These are phyloP conservation scores for Whalleya microplaca DNA, from an alignment of 2,329 filamentous ascomycete genomes.

Conservation along the genomic window DNA sequence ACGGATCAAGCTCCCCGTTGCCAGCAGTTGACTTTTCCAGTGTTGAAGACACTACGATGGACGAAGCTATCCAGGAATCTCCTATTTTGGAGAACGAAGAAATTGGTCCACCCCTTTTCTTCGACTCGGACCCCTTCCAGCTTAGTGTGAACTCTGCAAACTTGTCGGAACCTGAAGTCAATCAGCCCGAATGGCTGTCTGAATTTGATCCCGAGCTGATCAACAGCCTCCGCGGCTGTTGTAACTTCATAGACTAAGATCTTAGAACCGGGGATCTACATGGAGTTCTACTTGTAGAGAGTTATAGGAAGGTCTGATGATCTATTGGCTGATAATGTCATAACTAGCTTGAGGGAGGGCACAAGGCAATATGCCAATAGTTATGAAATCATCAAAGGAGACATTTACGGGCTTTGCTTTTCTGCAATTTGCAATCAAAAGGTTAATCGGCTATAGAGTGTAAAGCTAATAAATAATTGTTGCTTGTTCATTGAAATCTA, in stretches of 20 bases:
- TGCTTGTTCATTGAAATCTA: background rate
- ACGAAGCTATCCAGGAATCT: background rate
- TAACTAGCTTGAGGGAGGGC: background rate
- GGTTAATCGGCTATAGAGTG: background rate
- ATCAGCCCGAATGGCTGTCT: constrained; percentile 33
- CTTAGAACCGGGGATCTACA: no score
- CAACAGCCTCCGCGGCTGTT: constrained; percentile 31
- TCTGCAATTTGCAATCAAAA: background rate
- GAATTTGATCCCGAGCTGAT: constrained; percentile 35
- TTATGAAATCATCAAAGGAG: background rate
- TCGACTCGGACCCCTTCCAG: constrained; percentile 9
- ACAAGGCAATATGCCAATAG: background rate
- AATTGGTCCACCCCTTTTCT: constrained; percentile 9
- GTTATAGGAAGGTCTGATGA: background rate
- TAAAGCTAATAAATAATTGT: background rate
- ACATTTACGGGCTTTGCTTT: background rate
- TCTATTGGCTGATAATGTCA: background rate
- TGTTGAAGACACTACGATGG: background rate
- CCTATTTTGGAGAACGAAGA: background rate
- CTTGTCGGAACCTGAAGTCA: background rate
- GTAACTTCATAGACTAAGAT: constrained; percentile 35
- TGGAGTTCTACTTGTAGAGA: background rate
- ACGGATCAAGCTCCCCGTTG: constrained; percentile 11
- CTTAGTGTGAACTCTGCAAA: background rate
- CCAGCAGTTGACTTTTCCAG: background rate